Percentiles rank a stretch among this genome's conserved stretches.
Conservation (phyloP, 2,329 filamentous ascomycete species). For the Zasmidium cellare region DNA sequence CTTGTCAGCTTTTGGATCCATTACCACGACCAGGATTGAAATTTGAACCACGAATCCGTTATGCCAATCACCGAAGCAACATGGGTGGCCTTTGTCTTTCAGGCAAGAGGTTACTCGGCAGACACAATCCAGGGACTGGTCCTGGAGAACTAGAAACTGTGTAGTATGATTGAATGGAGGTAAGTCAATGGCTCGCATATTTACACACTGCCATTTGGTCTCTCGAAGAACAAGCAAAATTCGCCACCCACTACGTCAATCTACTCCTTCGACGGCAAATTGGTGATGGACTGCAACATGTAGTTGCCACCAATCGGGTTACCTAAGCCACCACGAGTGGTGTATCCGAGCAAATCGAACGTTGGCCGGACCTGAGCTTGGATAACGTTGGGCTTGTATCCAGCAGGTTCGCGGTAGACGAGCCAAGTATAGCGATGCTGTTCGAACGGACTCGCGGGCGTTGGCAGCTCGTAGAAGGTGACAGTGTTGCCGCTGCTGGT, state of each 20-base stretch:
- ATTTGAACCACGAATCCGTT: too few relatives aligned
- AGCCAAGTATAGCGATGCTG: constrained; percentile 15
- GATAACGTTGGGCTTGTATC: constrained; percentile 7
- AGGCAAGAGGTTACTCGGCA: too few relatives aligned
- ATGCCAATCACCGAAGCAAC: too few relatives aligned
- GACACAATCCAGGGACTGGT: too few relatives aligned
- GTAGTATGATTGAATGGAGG: too few relatives aligned
- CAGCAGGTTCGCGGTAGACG: constrained; percentile 12
- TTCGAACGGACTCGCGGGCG: constrained; percentile 6
- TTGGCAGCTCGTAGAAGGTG: constrained; percentile 11
- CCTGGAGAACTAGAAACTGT: too few relatives aligned
- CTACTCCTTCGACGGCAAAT: not conserved
- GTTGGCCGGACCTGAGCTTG: constrained; percentile 8
- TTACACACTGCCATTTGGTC: not conserved
- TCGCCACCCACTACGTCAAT: not conserved
- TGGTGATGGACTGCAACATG: constrained; percentile 3
- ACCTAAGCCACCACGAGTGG: constrained; percentile 1
- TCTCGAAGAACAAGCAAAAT: not conserved
- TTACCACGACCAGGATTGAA: too few relatives aligned
- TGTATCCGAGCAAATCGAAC: constrained; percentile 14
- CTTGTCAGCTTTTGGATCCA: too few relatives aligned
- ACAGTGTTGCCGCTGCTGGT: not conserved
- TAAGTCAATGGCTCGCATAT: too few relatives aligned
- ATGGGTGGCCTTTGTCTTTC: too few relatives aligned
- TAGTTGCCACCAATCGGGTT: constrained; percentile 7